Evolutionary conservation across 352 stramenopile genomes (phyloP).

Genomic region (Phytophthora europaea): DNA sequence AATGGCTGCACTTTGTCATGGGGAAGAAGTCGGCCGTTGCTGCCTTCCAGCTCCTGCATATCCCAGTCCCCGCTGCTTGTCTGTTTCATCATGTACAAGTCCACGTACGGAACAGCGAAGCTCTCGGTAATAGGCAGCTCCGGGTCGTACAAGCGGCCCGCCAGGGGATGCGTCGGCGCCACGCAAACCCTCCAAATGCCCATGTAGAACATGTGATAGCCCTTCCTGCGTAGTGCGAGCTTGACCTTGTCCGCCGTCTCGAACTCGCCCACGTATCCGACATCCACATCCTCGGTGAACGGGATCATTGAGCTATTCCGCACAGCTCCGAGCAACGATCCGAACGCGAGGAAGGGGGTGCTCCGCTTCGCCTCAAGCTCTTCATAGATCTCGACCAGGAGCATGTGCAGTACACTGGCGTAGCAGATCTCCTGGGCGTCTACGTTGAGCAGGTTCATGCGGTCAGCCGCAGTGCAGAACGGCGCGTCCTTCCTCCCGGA

Average conservation of each 20-base stretch:
- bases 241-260: background rate
- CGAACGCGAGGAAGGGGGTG: background rate
- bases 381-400: background rate
- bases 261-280: background rate
- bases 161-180: slow-evolving; percentile 7
- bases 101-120: slow-evolving; percentile 36
- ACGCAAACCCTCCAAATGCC: slow-evolving; percentile 45
- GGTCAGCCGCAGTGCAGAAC: slow-evolving; percentile 47
- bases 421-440: background rate
- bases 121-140: slow-evolving; percentile 6
- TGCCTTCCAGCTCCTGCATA: slow-evolving; percentile 22
- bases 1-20: slow-evolving; percentile 32
- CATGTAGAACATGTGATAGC: slow-evolving; percentile 52
- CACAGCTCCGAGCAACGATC: background rate
- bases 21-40: slow-evolving; percentile 8
- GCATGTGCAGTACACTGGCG: background rate
- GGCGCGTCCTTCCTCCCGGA: slow-evolving; percentile 24
- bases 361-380: background rate
- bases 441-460: slow-evolving; percentile 43
- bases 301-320: background rate
- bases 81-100: slow-evolving; percentile 36
- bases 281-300: background rate
- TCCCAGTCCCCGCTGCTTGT: slow-evolving; percentile 1
- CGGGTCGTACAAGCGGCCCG: slow-evolving; percentile 41
- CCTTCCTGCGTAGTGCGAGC: slow-evolving; percentile 36